A percentile compares a stretch with the other conserved stretches of the same genome.
Evolutionary conservation across 2,329 filamentous ascomycete genomes (phyloP).

Genomic region (Trichoderma sp.): DNA sequence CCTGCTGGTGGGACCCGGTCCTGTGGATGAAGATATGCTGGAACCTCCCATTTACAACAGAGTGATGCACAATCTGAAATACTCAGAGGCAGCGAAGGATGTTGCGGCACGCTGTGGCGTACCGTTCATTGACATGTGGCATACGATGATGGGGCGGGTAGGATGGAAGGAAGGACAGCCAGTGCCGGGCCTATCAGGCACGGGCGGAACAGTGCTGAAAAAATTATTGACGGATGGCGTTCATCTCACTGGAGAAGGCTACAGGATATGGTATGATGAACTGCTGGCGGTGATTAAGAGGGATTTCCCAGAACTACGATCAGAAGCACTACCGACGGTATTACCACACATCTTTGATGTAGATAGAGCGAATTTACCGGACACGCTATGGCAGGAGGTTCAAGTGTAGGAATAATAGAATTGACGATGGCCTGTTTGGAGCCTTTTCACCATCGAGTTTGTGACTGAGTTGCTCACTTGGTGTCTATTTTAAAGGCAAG

Average conservation of each 20-base stretch:
- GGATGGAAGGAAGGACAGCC: constrained; percentile 8
- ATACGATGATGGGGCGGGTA: neutral
- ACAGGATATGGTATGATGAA: constrained; percentile 16
- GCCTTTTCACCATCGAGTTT: neutral
- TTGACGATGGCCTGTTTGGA: neutral
- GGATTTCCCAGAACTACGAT: neutral
- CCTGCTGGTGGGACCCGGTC: constrained; percentile 1
- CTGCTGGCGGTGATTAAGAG: neutral
- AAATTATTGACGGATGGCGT: neutral
- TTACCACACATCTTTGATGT: constrained; percentile 12
- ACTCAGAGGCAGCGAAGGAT: neutral
- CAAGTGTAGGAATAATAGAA: neutral
- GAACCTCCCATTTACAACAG: constrained; percentile 1
- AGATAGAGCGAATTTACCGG: neutral
- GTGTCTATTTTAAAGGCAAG: neutral
- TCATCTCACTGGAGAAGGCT: neutral
- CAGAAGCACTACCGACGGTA: neutral
- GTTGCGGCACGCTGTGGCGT: neutral
- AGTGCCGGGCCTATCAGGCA: neutral
- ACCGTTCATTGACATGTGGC: constrained; percentile 14
- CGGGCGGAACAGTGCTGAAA: neutral
- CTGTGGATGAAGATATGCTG: constrained; percentile 5
- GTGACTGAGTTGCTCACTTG: neutral
- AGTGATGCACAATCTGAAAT: neutral
- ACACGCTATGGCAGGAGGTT: constrained; percentile 2